phyloP scores from a whole-genome alignment of 73 alveolate species.

The Paramecium sexaurelia region DNA sequence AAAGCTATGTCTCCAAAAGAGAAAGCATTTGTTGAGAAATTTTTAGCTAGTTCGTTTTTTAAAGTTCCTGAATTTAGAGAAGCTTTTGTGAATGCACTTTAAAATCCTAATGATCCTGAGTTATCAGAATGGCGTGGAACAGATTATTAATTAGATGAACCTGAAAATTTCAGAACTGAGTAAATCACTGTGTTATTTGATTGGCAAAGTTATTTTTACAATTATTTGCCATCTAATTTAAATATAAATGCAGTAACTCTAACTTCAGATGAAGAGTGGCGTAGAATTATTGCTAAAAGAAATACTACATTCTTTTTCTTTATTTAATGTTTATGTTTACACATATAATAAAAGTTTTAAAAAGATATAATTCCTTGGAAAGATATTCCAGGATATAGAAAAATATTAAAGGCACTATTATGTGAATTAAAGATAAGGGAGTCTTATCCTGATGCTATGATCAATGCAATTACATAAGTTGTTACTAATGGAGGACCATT shows the following conservation, averaged over 20 bases:
- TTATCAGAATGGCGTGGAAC: constrained; percentile 52
- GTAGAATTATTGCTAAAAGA: neutral
- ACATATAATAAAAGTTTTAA: neutral
- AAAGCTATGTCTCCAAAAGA: constrained; percentile 9
- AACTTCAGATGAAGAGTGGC: constrained; percentile 47
- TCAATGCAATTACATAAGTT: neutral
- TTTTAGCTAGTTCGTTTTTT: constrained; percentile 8
- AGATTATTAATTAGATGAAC: neutral
- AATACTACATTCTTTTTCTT: neutral
- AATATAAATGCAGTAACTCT: neutral
- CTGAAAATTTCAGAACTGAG: neutral
- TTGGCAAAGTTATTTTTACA: constrained; percentile 48
- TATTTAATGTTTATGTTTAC: neutral
- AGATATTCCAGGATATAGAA: constrained; percentile 40
- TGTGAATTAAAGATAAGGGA: constrained; percentile 2
- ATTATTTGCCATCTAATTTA: constrained; percentile 20
- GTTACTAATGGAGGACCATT: neutral
- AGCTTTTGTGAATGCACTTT: neutral
- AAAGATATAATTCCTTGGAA: constrained; percentile 21
- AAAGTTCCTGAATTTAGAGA: constrained; percentile 44
- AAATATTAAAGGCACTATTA: neutral
- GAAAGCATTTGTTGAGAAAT: constrained; percentile 1
- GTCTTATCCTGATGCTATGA: neutral
- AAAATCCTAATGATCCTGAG: constrained; percentile 21
- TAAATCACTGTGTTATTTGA: neutral